Evolutionary conservation across 192 early-diverging fungal species (phyloP), one percentile per base, ranked within the genome.

Genomic region (Pilobolus umbonatus): DNA sequence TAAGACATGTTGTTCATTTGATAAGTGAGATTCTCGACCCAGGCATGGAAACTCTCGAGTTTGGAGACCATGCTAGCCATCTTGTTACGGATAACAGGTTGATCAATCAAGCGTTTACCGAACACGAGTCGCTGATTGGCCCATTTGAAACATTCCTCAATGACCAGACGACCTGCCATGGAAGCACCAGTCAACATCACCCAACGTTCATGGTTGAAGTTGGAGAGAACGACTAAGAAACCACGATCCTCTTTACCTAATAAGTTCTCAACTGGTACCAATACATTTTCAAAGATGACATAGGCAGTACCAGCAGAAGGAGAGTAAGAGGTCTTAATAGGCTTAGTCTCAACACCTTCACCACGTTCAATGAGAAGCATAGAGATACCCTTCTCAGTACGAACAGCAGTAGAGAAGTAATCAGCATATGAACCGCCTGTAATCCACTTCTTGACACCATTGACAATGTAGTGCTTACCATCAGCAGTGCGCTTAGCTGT

Each of bases 381-480:
- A 29, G 86, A 76, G 39, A 88, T 82, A 34, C 85, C 86, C 40
- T 64, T 64, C 10, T 62, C 61, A 9, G 67, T 69, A 17, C 57
- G 61, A 5, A 69, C 67, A 40, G 67, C 67, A 55, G 55, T 52
- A 22, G 55, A 62, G 22, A 69, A 63, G 42, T 69, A 69, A 45
- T 69, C 67, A n/a, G 40, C 52, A 31, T 35, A 54, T 21, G 34
- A 54, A 62, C 89, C 88, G 71, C 81, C 86, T 25, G 88, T 88
- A 58, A 87, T 80, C 88, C 88, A 93, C 67, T 87, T 89, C 76
- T 92, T 92, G 50, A 85, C 86, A 25, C 90, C 90, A 42, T 92
- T 92, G 42, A 89, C 86, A 60, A 90, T 84, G 67, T 83, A 92
- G 44, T 81, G 71, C 69, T 85, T 79, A n/a, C 89, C 91, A 68